A percentile compares a stretch with the other conserved stretches of the same genome.
These are phyloP conservation scores for Daldinia decipiens DNA, from an alignment of 495 filamentous ascomycete species.

Conservation along the genomic window DNA sequence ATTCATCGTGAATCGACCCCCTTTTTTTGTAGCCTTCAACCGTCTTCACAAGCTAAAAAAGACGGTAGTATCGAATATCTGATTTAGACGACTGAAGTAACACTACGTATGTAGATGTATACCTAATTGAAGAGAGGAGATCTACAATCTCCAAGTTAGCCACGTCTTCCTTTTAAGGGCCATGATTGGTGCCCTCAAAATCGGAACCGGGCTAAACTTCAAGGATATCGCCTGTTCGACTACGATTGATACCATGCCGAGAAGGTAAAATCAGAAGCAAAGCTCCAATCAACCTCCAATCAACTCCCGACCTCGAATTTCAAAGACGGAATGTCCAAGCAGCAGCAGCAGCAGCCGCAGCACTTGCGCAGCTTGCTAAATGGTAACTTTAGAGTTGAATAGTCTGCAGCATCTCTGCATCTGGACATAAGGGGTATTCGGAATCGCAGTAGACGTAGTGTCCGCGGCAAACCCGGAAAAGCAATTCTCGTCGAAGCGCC, in stretches of 20 bases:
- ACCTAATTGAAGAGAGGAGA: neutral
- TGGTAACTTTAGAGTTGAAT: constrained; percentile 13
- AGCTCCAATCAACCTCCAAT: neutral
- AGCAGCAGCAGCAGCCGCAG: no score
- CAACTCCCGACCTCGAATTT: neutral
- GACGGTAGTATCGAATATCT: neutral
- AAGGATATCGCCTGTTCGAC: constrained; percentile 6
- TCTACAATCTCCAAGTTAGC: constrained; percentile 9
- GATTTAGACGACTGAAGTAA: constrained; percentile 7
- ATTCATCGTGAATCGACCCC: constrained; percentile 15
- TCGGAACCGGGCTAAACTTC: constrained; percentile 14
- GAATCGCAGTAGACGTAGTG: constrained; percentile 2
- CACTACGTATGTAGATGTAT: constrained; percentile 1
- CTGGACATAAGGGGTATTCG: constrained; percentile 15
- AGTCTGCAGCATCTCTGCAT: constrained; percentile 21
- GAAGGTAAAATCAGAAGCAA: constrained; percentile 5
- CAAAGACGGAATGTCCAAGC: neutral
- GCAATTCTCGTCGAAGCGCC: constrained; percentile 14
- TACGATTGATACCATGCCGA: constrained; percentile 5
- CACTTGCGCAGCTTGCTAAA: neutral
- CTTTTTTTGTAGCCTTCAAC: neutral
- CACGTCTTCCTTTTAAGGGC: constrained; percentile 28
- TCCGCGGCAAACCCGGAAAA: constrained; percentile 31
- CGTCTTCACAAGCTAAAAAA: constrained; percentile 1
- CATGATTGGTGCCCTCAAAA: constrained; percentile 34